Percentiles rank a stretch among this genome's conserved stretches.
Evolutionary conservation across 2,329 filamentous ascomycete species (phyloP).

Genomic region (Cladosporium sp.): DNA sequence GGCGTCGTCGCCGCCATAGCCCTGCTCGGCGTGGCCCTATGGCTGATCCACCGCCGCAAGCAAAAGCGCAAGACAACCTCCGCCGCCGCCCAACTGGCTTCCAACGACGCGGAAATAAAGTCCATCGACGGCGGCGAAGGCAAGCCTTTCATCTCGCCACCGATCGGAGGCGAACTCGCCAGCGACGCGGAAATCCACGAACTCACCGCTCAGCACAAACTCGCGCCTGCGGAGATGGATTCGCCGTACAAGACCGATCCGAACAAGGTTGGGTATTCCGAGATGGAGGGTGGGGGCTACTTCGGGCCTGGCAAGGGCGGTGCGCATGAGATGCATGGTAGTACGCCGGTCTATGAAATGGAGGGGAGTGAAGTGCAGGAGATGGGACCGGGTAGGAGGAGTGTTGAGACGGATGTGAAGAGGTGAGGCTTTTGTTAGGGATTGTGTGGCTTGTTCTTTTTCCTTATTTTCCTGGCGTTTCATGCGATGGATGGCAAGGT

Average conservation of each 20-base stretch:
- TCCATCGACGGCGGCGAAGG: slow-evolving; percentile 10
- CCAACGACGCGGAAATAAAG: slow-evolving; percentile 30
- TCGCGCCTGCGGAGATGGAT: slow-evolving; percentile 27
- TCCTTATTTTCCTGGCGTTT: not conserved
- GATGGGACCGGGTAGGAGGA: slow-evolving; percentile 11
- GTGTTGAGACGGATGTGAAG: slow-evolving; percentile 14
- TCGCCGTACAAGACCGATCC: slow-evolving; percentile 28
- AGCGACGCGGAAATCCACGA: slow-evolving; percentile 31
- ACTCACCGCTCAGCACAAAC: slow-evolving; percentile 25
- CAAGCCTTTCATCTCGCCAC: slow-evolving; percentile 25
- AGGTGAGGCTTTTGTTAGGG: slow-evolving; percentile 1
- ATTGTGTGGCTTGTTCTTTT: not conserved
- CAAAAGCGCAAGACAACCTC: slow-evolving; percentile 20
- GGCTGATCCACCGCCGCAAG: slow-evolving; percentile 24
- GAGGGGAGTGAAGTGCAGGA: slow-evolving; percentile 24
- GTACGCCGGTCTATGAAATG: slow-evolving; percentile 27
- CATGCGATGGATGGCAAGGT: no score
- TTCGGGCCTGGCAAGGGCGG: slow-evolving; percentile 17
- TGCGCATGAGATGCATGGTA: slow-evolving; percentile 23
- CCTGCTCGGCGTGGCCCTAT: slow-evolving; percentile 25
- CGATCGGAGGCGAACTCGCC: slow-evolving; percentile 31
- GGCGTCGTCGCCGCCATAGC: slow-evolving; percentile 28
- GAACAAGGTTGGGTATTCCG: slow-evolving; percentile 29
- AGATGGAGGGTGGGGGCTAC: slow-evolving; percentile 27
- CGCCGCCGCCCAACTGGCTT: slow-evolving; percentile 7